Base-by-base conservation (phyloP, 352 stramenopile genomes). In the Thalassiosira livingstoniorum region DNA sequence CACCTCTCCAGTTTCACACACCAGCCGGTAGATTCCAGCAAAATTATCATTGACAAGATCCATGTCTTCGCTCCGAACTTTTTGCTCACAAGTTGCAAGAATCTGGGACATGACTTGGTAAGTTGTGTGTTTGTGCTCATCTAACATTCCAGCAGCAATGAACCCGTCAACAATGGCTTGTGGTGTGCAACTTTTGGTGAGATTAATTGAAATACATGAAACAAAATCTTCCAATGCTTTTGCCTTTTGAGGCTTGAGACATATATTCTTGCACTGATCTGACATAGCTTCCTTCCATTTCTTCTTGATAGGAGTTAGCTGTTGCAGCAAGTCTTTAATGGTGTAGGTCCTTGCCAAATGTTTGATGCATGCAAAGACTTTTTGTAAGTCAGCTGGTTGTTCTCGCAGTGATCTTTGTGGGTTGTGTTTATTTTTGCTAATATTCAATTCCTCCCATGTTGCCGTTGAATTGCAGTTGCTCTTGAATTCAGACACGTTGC, bases 381-480 rank as follows among this genome's bases (percentile, higher is more conserved):
- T 31, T 37, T 13, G 27, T 37, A 76, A 65, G 43, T 76, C 53
- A 23, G 67, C 67, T 29, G 67, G 67, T 27, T 76, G 67, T 31
- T 76, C 67, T 29, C 66, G 53, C 58, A 53, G 53, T 18, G 67
- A 63, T 42, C 66, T 29, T 54, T 47, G 25, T 53, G 66, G 31
- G n/a, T 75, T 62, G 39, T 75, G 66, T 51, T 76, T 76, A 23
- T 67, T 76, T 67, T 21, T 54, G 25, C 39, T 67, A 32, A 76
- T 76, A 27, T 75, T 75, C 3, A 57, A 32, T 10, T 69, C 25
- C 18, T 53, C 32, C 32, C 53, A 25, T 13, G 31, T 47, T 95
- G 98, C 90, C 37, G 45, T 1, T 2, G 35, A 11, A 61, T 61
- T 35, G 7, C 39, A 27, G 25, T 53, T 64, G 51, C 35, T 47